These are phyloP conservation scores for Fusarium piperis DNA, from an alignment of 2,329 filamentous ascomycete genomes.

Conservation along the genomic window DNA sequence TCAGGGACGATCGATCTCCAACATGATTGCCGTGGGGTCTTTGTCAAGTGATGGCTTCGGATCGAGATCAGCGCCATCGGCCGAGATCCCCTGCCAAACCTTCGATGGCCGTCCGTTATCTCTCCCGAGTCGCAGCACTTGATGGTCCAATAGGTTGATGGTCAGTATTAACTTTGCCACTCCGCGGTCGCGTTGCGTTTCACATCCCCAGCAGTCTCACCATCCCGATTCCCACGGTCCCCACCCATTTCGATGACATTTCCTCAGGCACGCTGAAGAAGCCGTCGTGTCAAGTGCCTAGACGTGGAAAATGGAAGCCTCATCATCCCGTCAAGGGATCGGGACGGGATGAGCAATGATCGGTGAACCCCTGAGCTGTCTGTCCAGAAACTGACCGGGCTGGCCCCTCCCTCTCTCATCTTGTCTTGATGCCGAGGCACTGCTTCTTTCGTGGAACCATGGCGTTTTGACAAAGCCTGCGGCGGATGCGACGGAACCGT, in stretches of 20 bases:
- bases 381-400: neutral
- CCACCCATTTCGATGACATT: constrained; percentile 2
- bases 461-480: constrained; percentile 4
- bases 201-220: constrained; percentile 7
- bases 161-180: neutral
- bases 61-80: constrained; percentile 39
- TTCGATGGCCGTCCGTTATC: constrained; percentile 31
- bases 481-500: constrained; percentile 24
- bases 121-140: neutral
- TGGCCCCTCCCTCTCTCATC: neutral
- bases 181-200: constrained; percentile 8
- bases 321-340: constrained; percentile 20
- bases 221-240: neutral
- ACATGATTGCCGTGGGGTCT: constrained; percentile 5
- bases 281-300: neutral
- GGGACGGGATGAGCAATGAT: constrained; percentile 1
- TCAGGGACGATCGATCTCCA: constrained; percentile 29
- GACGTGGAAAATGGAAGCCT: constrained; percentile 1
- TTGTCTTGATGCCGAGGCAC: constrained; percentile 21
- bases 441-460: constrained; percentile 7
- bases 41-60: constrained; percentile 24
- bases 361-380: neutral
- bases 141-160: neutral
- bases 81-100: constrained; percentile 34
- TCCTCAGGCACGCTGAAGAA: neutral